A percentile compares a stretch with the other conserved stretches of the same genome.
These are phyloP conservation scores for Aspergillus hancockii DNA, from an alignment of 495 filamentous ascomycete genomes.

Conservation along the genomic window DNA sequence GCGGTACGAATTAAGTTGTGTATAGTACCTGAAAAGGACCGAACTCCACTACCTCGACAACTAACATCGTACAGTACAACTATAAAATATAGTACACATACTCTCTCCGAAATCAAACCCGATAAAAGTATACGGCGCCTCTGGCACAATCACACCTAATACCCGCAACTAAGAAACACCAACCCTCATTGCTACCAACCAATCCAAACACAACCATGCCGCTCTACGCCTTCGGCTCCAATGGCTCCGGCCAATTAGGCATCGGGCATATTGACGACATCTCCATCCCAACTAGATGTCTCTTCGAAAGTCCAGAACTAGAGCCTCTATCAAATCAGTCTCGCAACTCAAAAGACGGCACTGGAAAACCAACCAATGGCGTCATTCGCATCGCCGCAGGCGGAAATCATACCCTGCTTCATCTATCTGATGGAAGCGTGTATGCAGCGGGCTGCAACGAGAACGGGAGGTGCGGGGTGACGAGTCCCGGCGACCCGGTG, in stretches of 20 bases:
- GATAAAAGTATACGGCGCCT: too few species aligned
- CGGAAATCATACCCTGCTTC: conserved; percentile 83
- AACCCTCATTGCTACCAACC: background rate
- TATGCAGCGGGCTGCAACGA: conserved; percentile 64
- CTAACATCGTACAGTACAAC: too few species aligned
- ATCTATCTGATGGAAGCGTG: conserved; percentile 56
- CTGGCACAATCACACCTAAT: background rate
- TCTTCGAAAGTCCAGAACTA: conserved; percentile 33
- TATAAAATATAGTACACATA: background rate
- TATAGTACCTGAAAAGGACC: too few species aligned
- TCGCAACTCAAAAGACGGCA: background rate
- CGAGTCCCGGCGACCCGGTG: conserved; percentile 11
- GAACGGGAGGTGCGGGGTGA: conserved; percentile 47
- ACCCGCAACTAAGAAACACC: background rate
- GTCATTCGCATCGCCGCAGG: conserved; percentile 62
- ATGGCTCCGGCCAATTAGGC: conserved; percentile 84
- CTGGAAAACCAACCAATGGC: background rate
- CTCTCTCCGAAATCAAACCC: background rate
- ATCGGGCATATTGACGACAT: conserved; percentile 75
- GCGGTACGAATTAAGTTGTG: too few species aligned
- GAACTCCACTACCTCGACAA: background rate
- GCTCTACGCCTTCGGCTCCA: conserved; percentile 88
- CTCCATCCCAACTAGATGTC: conserved; percentile 62
- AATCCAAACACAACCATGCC: conserved; percentile 24
- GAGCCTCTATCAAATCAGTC: conserved; percentile 4